Base-by-base conservation (phyloP, 2,329 filamentous ascomycete genomes). In the Fusarium sp. region DNA sequence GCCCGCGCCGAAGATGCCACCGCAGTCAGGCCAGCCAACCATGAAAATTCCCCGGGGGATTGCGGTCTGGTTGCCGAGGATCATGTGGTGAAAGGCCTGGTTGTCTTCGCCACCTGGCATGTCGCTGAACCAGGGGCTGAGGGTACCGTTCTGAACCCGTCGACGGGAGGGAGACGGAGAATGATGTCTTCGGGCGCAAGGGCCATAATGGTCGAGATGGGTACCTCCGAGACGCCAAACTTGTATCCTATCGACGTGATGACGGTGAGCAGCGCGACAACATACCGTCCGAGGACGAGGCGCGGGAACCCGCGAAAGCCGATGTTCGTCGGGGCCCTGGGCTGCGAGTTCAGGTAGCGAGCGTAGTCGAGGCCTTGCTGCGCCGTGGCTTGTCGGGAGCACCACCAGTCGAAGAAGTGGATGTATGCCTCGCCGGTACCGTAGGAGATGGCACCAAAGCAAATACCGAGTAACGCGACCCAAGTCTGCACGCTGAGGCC, bases 381-480 rank as follows among this genome's bases (percentile, higher is more conserved):
- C 11, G 33, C 4, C 17, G n/a, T 17, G 7, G 68, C 37, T 17
- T 61, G 45, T 15, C 43, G 32, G 33, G 32, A 68, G 37, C 68
- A 68, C 68, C 70, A 71, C 61, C 40, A 68, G 38, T 73, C 70
- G 38, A 73, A 73, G 12, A 71, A 17, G 20, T 73, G 68, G 17
- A 54, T 20, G 32, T 73, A 71, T 6, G 68, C 43, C 12, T 68
- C 70, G 17, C 30, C 22, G 22, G 60, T 63, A 3, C 70, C 68
- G 30, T 68, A 66, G 1, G 68, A 65, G 7, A 73, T n/a, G 11
- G 63, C 50, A 1, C 70, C 68, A 7, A 73, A 64, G 11, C 65
- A 68, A 3, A 70, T 10, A 1, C 70, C 70, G 7, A 70, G 20
- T 22, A 71, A 61, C 10, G 66, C 63, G 17, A 66, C 22, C 69